Base-by-base conservation (phyloP, 192 early-diverging fungal species). In the Coemansia sp. region DNA sequence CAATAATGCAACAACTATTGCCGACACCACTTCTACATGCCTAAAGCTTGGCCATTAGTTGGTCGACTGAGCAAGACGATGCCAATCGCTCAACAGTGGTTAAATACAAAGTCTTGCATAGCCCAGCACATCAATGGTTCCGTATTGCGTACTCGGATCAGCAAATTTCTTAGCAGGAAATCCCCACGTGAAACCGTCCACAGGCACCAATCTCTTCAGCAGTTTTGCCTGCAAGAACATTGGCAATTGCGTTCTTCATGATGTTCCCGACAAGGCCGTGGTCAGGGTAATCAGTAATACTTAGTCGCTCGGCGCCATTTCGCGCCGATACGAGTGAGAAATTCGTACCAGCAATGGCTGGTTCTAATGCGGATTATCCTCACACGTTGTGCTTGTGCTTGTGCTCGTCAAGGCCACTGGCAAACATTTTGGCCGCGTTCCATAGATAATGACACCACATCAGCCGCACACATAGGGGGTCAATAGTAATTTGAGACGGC, bases 381-480 rank as follows among this genome's bases (percentile, higher is more conserved):
- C 54, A 33, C 9, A 87, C 83, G 11, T 91, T 48, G 16, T 84
- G 74, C 36, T 88, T 88, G 63, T 89, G 40, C 40, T 34, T 27
- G 24, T 27, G 79, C 36, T 79, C 62, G 66, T 97, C 94, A 51
- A 97, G 79, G 69, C 91, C 88, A 54, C 87, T 83, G 33, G 93
- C 87, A 84, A 95, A 87, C 35, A 86, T 85, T 70, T 90, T 89
- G 44, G 92, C 92, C 3, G 94, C 93, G 66, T 97, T 97, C 94
- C 95, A 97, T 31, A 97, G 86, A 51, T 89, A 79, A 70, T 97
- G 94, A 14, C 86, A 93, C 93, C 93, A 94, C 2, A 97, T 83
- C 45, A 90, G 89, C 63, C 92, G 92, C 11, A 86, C 83, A 34
- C 90, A 89, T 19, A 93, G 24, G 84, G 91, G 79, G 16, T 86